Conservation (phyloP, 306 rosid species). For the Cucurbita ficifolia region DNA sequence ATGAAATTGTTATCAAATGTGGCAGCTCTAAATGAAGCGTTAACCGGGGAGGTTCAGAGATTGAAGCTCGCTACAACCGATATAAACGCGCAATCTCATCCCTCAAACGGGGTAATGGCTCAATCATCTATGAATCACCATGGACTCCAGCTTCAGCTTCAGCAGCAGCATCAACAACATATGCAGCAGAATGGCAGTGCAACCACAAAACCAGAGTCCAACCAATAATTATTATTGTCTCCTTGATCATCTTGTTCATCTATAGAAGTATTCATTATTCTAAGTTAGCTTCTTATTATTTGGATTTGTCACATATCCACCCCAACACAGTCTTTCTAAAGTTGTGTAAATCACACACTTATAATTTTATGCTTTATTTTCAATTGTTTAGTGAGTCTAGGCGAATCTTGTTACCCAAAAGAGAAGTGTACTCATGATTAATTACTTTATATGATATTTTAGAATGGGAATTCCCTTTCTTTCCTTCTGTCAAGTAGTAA, state of each 20-base stretch:
- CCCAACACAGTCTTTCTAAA: conserved; percentile 12
- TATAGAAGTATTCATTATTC: conserved; percentile 7
- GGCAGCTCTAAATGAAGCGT: conserved; percentile 85
- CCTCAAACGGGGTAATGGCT: conserved; percentile 11
- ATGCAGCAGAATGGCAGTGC: conserved; percentile 44
- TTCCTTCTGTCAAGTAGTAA: not conserved
- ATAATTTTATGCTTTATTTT: conserved; percentile 6
- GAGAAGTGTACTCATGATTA: not conserved
- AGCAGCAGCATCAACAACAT: conserved; percentile 9
- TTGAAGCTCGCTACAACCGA: conserved; percentile 67
- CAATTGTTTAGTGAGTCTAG: conserved; percentile 20
- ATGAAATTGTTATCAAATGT: not conserved
- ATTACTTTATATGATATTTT: not conserved
- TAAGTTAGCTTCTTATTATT: conserved; percentile 3
- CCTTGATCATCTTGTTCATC: not conserved
- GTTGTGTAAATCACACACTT: conserved; percentile 18
- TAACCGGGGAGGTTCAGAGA: conserved; percentile 81
- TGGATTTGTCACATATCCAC: conserved; percentile 26
- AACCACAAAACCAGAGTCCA: conserved; percentile 43
- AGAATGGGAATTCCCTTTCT: not conserved
- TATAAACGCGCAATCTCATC: conserved; percentile 40
- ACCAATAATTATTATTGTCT: conserved; percentile 26
- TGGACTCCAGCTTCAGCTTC: conserved; percentile 46
- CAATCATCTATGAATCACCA: conserved; percentile 40
- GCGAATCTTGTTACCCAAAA: conserved; percentile 20